Conservation (phyloP, 2,329 filamentous ascomycete species). For the Purpureocillium takamizusanense region DNA sequence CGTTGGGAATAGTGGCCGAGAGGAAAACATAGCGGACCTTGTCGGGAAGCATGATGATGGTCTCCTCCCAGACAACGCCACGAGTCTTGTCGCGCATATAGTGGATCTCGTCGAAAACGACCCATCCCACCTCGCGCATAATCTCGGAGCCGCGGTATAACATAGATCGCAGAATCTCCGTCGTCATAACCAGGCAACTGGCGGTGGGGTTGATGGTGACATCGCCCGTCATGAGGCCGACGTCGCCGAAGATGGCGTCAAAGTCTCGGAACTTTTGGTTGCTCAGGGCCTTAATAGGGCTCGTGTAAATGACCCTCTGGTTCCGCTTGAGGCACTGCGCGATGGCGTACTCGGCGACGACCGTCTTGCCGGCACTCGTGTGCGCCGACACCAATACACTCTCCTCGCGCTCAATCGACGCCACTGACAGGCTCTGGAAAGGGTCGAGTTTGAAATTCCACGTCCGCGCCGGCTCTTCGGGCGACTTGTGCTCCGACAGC, state of each 20-base stretch:
- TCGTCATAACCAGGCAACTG: conserved; percentile 97
- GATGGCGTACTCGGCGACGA: conserved; percentile 96
- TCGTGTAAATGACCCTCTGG: conserved; percentile 97
- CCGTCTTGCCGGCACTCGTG: conserved; percentile 95
- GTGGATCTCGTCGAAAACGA: conserved; percentile 97
- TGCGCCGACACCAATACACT: conserved; percentile 95
- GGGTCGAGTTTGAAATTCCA: conserved; percentile 93
- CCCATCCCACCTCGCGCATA: conserved; percentile 98
- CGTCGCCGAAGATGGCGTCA: conserved; percentile 88
- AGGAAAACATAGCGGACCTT: conserved; percentile 98
- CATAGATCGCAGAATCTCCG: conserved; percentile 98
- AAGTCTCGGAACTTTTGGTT: conserved; percentile 99
- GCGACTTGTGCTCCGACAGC: conserved; percentile 90
- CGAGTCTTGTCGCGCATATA: conserved; percentile 92
- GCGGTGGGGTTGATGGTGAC: conserved; percentile 98
- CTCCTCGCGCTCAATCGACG: conserved; percentile 91
- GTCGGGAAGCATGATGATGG: conserved; percentile 93
- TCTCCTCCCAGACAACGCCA: conserved; percentile 99
- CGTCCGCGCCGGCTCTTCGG: conserved; percentile 71
- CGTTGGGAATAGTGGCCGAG: conserved; percentile 96
- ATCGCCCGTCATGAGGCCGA: conserved; percentile 97
- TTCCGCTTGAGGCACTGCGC: conserved; percentile 96
- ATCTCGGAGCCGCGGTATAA: conserved; percentile 96
- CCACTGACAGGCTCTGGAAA: conserved; percentile 90
- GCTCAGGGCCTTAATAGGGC: conserved; percentile 95